Base-by-base conservation (phyloP, 805 yeast species). In the Metschnikowia lunata region DNA sequence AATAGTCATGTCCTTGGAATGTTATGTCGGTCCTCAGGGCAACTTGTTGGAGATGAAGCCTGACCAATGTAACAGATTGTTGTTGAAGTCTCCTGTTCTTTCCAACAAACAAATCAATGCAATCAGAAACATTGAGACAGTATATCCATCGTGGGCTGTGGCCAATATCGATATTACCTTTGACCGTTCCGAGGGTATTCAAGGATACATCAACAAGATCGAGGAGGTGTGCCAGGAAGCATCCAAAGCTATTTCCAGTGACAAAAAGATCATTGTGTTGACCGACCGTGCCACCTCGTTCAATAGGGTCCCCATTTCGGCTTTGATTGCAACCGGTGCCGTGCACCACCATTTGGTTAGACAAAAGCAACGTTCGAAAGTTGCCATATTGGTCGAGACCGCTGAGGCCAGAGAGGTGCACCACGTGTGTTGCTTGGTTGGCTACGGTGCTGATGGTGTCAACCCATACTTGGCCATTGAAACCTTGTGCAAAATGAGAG, bases 21-120 rank as follows among this genome's bases (percentile, higher is more conserved):
- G 99, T 70, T 88, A 86, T 66, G 83, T 91, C 59, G 99, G 99
- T 44, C 98, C 98, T n/a, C 98, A 93, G 67, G 98, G 96, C 46
- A 91, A 91, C 64, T 70, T 91, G 52, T 77, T 91, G 60, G 98
- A 93, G 66, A 88, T 89, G 90, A 82, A 84, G 59, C 83, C 97
- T 8, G 75, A 77, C 45, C 98, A 93, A 72, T 91, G 97, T 75
- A 85, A 90, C 71, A 78, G 98, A 55, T 74, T 91, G 60, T 70
- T 85, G 51, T 74, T 91, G 63, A 79, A 80, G 42, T 83, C 96
- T 23, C 99, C 99, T 45, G 80, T 91, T 36, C 70, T 91, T 55
- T 74, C 85, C 23, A 76, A 82, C 61, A 71, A 75, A 50, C 95
- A 93, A 64, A 78, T 89, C 56, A 69, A 68, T 36, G 95, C 97